phyloP scores from a whole-genome alignment of 495 filamentous ascomycete genomes.

The Lasiosphaeria miniovina region DNA sequence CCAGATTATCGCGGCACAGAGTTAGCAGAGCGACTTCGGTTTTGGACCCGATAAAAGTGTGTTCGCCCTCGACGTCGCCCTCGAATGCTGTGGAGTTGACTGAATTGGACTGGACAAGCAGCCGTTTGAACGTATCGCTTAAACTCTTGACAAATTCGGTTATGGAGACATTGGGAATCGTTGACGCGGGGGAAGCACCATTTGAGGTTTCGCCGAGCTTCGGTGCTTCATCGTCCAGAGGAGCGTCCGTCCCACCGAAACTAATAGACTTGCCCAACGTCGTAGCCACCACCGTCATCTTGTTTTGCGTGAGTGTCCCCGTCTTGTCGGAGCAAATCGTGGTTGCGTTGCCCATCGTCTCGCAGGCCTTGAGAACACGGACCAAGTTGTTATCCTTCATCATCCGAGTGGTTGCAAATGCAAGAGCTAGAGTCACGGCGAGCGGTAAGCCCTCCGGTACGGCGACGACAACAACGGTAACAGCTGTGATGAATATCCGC shows the following conservation, averaged over 20 bases:
- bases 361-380: conserved; percentile 83
- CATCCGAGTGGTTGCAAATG: conserved; percentile 94
- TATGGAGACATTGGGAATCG: conserved; percentile 31
- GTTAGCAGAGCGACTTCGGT: conserved; percentile 80
- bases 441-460: conserved; percentile 91
- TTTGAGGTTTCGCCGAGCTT: conserved; percentile 8
- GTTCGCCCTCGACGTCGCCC: conserved; percentile 70
- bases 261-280: conserved; percentile 66
- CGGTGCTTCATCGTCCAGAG: conserved; percentile 19
- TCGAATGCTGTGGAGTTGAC: conserved; percentile 90
- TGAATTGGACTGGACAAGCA: conserved; percentile 71
- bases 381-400: conserved; percentile 94
- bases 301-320: conserved; percentile 90
- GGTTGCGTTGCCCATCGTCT: conserved; percentile 97
- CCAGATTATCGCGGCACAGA: conserved; percentile 71
- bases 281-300: conserved; percentile 82
- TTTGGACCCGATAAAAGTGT: conserved; percentile 81
- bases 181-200: conserved; percentile 29
- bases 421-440: conserved; percentile 91
- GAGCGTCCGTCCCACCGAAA: conserved; percentile 52
- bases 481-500: conserved; percentile 89
- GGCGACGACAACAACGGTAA: conserved; percentile 97
- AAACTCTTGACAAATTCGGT: conserved; percentile 46
- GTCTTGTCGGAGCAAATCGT: conserved; percentile 97
- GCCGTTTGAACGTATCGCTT: conserved; percentile 52